Base-by-base conservation (phyloP, 306 rosid genomes). In the Gastrolobium bilobum region DNA sequence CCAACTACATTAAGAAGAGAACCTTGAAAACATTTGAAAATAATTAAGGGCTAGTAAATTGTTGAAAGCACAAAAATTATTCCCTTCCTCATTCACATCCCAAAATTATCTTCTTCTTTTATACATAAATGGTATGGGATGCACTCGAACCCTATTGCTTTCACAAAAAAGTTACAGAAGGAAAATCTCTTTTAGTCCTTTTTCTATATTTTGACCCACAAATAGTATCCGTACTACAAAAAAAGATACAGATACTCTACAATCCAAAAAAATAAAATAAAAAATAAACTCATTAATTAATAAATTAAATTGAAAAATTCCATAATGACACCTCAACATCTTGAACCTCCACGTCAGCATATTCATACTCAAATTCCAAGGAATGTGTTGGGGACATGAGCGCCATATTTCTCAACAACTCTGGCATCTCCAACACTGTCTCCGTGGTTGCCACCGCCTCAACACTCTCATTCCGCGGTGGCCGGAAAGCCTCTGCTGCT, bases 381-480 rank as follows among this genome's bases (percentile, higher is more conserved):
- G 53, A 66, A 29, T 81, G 87, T 31, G 89, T 88, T 0, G 97
- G 92, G 29, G 92, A 71, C 83, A 79, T 69, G 13, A 79, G 56
- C 33, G 89, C 97, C 94, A 89, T 88, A 20, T 78, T 78, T 39
- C 82, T 71, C 42, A 91, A 78, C 82, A 83, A 26, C 1, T 82
- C 85, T 2, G 92, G 92, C 89, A 89, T 73, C 34, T 82, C 87
- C 34, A 77, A 79, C 59, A 74, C 75, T 10, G 31, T 84, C 34
- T 85, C 94, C 77, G 9, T 48, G 7, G 26, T 33, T 6, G 20
- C 31, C 51, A 5, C 54, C 2, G 50, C 30, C 71, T 2, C 39
- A 0, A 7, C 20, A 51, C 37, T 53, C 37, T 3, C 26, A n/a
- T 20, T 20, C 26, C 0, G 0, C 26, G 26, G 26, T 20, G 26